phyloP scores from a whole-genome alignment of 768 basidiomycete species.

The Phylloporus sp. region DNA sequence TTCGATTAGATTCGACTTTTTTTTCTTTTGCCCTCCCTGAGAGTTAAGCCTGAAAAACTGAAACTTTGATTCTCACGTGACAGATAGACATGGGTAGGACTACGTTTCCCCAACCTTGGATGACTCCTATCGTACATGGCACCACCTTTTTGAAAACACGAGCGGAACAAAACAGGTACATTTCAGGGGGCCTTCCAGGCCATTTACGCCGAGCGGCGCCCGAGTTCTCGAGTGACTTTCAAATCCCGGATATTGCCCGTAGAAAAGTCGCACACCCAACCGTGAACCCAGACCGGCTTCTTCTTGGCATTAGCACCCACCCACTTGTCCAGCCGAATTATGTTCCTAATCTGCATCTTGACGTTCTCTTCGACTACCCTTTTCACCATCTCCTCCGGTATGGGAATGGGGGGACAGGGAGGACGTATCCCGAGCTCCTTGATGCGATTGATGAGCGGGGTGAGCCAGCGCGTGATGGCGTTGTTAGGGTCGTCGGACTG shows the following conservation, averaged over 20 bases:
- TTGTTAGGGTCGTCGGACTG: conserved; percentile 31
- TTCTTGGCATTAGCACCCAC: background rate
- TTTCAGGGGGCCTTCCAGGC: no score
- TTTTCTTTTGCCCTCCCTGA: background rate
- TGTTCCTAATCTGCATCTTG: conserved; percentile 33
- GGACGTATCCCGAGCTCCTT: conserved; percentile 35
- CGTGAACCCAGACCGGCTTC: conserved; percentile 57
- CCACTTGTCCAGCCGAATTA: background rate
- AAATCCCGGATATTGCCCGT: conserved; percentile 57
- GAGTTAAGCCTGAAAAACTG: no score
- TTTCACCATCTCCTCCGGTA: conserved; percentile 23
- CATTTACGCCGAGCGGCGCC: background rate
- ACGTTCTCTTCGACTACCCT: conserved; percentile 53
- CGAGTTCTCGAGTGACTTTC: conserved; percentile 35
- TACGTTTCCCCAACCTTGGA: no score
- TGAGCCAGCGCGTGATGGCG: conserved; percentile 67
- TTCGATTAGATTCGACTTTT: background rate
- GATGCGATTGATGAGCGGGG: conserved; percentile 56
- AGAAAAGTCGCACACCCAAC: conserved; percentile 66
- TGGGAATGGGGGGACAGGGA: conserved; percentile 27
- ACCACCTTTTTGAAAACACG: background rate
- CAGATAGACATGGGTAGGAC: no score
- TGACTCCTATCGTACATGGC: no score
- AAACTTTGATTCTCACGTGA: no score
- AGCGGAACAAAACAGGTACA: background rate